phyloP scores from a whole-genome alignment of 2,329 filamentous ascomycete species.

The Whalleya microplaca region DNA sequence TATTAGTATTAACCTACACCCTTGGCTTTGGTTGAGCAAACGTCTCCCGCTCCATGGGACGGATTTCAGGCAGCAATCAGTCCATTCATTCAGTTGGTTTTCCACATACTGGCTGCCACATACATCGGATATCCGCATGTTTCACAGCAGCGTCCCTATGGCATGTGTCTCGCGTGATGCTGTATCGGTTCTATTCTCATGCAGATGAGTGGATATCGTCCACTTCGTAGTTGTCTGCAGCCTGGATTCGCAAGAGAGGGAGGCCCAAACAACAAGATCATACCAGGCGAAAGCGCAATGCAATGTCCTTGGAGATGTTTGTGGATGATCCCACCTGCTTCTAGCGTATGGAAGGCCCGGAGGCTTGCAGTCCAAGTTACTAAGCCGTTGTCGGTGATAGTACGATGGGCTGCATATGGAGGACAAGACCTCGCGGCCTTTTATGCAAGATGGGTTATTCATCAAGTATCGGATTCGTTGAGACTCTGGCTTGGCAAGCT shows the following conservation, averaged over 20 bases:
- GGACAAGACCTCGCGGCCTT: neutral
- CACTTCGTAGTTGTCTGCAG: too few relatives aligned
- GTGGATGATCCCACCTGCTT: neutral
- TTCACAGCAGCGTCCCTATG: neutral
- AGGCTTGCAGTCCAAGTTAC: slow-evolving; percentile 1
- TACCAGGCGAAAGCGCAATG: too few relatives aligned
- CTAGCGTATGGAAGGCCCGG: neutral
- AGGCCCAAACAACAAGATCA: too few relatives aligned
- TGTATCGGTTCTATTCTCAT: too few relatives aligned
- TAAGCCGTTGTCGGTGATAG: slow-evolving; percentile 2
- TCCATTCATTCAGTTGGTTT: neutral
- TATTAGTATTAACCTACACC: neutral
- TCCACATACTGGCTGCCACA: neutral
- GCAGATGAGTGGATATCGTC: too few relatives aligned
- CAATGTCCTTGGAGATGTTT: slow-evolving; percentile 1
- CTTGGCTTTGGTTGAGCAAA: neutral
- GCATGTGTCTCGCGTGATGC: neutral
- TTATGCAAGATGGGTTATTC: slow-evolving; percentile 12
- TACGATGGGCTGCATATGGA: slow-evolving; percentile 6
- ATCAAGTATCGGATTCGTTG: slow-evolving; percentile 16
- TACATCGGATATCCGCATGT: neutral
- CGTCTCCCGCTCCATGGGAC: neutral
- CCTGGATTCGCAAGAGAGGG: neutral
- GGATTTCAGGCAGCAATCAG: neutral
- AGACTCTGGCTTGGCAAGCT: slow-evolving; percentile 2